Evolutionary conservation across 805 yeast species (phyloP).

Genomic region (Kazachstania martiniae): DNA sequence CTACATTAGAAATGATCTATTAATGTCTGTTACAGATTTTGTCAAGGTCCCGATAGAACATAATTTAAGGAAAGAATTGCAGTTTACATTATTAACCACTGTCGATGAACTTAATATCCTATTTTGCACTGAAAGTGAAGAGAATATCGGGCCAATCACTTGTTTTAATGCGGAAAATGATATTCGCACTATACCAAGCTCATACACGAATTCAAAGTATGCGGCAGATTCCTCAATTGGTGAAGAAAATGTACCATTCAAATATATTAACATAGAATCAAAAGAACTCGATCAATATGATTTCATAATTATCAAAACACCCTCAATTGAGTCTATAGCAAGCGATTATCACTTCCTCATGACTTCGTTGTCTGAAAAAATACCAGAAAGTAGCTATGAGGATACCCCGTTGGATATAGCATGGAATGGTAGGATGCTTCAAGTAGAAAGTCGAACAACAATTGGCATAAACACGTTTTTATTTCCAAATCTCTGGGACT

Average conservation of each 20-base stretch:
- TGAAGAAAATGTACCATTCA: slow-evolving; percentile 39
- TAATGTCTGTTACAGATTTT: neutral
- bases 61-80: neutral
- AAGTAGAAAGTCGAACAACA: neutral
- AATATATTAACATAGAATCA: slow-evolving; percentile 35
- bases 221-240: slow-evolving; percentile 46
- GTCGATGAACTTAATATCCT: slow-evolving; percentile 5
- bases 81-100: slow-evolving; percentile 13
- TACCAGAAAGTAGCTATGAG: neutral
- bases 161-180: slow-evolving; percentile 38
- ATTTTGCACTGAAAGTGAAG: slow-evolving; percentile 8
- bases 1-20: neutral
- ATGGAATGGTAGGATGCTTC: slow-evolving; percentile 3
- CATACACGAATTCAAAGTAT: slow-evolving; percentile 28
- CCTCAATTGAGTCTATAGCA: slow-evolving; percentile 4
- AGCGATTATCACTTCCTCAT: slow-evolving; percentile 13
- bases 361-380: slow-evolving; percentile 9
- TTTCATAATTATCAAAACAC: slow-evolving; percentile 38
- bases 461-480: slow-evolving; percentile 9
- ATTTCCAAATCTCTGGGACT: slow-evolving; percentile 22
- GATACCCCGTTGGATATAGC: slow-evolving; percentile 10
- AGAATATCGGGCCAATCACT: slow-evolving; percentile 8
- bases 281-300: slow-evolving; percentile 35
- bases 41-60: slow-evolving; percentile 3
- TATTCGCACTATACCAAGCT: slow-evolving; percentile 39